Percentiles rank a stretch among this genome's conserved stretches.
Conservation (phyloP, 225 moss, liverwort and hornwort genomes). For the Pseudisothecium myosuroides region DNA sequence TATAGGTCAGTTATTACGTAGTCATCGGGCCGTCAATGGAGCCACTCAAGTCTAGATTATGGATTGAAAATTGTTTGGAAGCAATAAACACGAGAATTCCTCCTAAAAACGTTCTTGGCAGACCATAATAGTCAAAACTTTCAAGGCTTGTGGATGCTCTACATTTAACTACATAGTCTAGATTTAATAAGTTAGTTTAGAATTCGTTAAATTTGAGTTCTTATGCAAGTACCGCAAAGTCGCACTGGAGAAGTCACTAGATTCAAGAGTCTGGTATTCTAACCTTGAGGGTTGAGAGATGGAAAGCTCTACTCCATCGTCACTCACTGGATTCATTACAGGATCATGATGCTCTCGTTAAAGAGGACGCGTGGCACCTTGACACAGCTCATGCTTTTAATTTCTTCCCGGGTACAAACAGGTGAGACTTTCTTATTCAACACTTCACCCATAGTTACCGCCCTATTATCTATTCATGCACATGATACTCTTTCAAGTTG, state of each 20-base stretch:
- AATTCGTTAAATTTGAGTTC: neutral
- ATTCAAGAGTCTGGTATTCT: neutral
- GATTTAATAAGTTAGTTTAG: neutral
- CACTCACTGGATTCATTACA: constrained; percentile 6
- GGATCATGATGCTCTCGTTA: constrained; percentile 67
- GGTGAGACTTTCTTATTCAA: constrained; percentile 15
- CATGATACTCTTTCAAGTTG: neutral
- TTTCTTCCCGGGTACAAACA: constrained; percentile 95
- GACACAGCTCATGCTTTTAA: constrained; percentile 66
- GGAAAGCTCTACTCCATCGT: neutral
- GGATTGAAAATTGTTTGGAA: neutral
- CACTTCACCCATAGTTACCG: neutral
- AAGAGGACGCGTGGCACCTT: constrained; percentile 76
- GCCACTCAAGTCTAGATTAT: neutral
- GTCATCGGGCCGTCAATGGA: neutral
- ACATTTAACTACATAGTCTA: neutral
- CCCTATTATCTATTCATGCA: neutral
- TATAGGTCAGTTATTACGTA: neutral
- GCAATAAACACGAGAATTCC: neutral
- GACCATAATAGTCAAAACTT: neutral
- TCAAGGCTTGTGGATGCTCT: neutral
- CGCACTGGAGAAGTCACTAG: neutral
- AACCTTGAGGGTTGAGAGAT: neutral
- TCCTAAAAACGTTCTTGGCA: neutral
- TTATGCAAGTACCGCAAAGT: neutral